phyloP scores from a whole-genome alignment of 192 early-diverging fungal genomes.

The Rhizoclosmatium sp. region DNA sequence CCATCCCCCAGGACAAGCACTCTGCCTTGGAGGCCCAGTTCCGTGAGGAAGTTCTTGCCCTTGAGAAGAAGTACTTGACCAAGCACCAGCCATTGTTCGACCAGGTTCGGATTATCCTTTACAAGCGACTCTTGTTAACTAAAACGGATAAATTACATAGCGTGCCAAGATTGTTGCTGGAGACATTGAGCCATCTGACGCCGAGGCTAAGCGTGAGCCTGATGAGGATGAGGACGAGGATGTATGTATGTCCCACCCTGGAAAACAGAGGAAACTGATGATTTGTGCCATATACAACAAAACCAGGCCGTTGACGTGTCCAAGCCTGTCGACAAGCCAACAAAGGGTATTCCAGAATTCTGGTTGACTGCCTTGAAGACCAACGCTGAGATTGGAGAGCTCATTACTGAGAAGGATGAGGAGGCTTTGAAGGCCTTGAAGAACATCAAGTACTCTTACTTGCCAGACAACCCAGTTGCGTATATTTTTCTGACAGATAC shows the following conservation, averaged over 20 bases:
- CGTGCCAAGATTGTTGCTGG: conserved; percentile 83
- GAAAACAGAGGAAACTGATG: neutral
- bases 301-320: neutral
- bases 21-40: conserved; percentile 85
- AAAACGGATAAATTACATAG: conserved; percentile 49
- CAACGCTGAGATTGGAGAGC: conserved; percentile 78
- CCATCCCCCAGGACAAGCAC: conserved; percentile 69
- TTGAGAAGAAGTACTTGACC: conserved; percentile 96
- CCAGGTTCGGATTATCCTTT: conserved; percentile 40
- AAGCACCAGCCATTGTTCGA: conserved; percentile 90
- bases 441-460: conserved; percentile 88
- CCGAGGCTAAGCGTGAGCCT: conserved; percentile 72
- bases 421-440: conserved; percentile 85
- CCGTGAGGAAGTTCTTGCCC: conserved; percentile 89
- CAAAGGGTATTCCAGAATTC: conserved; percentile 90
- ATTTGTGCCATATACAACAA: neutral
- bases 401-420: conserved; percentile 93
- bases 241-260: neutral
- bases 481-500: neutral
- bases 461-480: conserved; percentile 75
- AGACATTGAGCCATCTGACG: conserved; percentile 87
- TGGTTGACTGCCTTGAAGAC: conserved; percentile 95
- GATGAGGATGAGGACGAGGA: conserved; percentile 62
- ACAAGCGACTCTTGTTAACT: neutral
- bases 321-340: conserved; percentile 19